Evolutionary conservation across 768 basidiomycete genomes (phyloP).

Genomic region (Arthromyces matolae): DNA sequence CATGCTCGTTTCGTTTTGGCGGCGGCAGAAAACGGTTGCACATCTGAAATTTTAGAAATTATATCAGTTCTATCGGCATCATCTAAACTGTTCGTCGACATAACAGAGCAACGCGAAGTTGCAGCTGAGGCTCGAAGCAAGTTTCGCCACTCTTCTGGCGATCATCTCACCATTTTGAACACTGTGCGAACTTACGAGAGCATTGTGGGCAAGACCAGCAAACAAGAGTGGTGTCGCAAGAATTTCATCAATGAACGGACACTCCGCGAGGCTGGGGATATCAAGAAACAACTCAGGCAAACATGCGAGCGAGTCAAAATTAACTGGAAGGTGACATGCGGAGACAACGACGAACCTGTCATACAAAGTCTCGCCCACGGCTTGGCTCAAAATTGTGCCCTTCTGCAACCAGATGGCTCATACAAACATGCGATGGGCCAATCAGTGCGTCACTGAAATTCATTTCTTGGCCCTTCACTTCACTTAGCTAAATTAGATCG

Average conservation of each 20-base stretch:
- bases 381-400: slow-evolving; percentile 77
- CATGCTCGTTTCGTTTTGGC: slow-evolving; percentile 78
- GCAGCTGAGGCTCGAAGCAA: slow-evolving; percentile 67
- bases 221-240: slow-evolving; percentile 74
- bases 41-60: slow-evolving; percentile 77
- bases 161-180: slow-evolving; percentile 89
- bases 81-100: slow-evolving; percentile 78
- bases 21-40: slow-evolving; percentile 69
- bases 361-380: slow-evolving; percentile 73
- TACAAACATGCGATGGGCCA: slow-evolving; percentile 83
- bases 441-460: slow-evolving; percentile 39
- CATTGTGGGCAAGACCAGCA: slow-evolving; percentile 40
- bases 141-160: slow-evolving; percentile 82
- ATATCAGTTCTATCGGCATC: slow-evolving; percentile 80
- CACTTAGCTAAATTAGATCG: slow-evolving; percentile 34
- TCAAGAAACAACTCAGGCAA: slow-evolving; percentile 71
- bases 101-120: slow-evolving; percentile 68
- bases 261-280: slow-evolving; percentile 72
- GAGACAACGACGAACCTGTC: slow-evolving; percentile 65
- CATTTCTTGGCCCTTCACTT: background rate
- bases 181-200: slow-evolving; percentile 80
- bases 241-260: slow-evolving; percentile 84
- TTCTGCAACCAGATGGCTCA: slow-evolving; percentile 78
- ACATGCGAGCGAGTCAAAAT: slow-evolving; percentile 59
- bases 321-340: slow-evolving; percentile 55